Conservation (phyloP, 176 grass and related monocot species). For the Triticum monococcum region DNA sequence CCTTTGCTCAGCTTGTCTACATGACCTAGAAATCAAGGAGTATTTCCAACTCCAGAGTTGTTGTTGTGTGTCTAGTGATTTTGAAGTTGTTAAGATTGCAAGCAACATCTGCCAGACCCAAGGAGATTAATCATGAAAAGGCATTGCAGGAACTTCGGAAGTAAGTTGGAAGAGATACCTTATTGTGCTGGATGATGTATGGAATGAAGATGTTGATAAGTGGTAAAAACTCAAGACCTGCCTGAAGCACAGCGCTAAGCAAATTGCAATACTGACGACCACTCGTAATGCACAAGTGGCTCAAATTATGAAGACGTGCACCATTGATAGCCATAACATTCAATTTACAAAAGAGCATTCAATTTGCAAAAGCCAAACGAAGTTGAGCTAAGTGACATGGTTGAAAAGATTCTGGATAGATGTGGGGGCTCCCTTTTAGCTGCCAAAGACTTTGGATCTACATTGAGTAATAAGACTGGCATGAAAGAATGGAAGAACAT, state of each 20-base stretch:
- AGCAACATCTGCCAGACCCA: background rate
- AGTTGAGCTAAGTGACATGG: background rate
- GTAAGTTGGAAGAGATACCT: slow-evolving; percentile 9
- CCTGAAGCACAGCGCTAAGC: background rate
- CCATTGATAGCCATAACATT: background rate
- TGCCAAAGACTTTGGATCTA: background rate
- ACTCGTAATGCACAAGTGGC: slow-evolving; percentile 5
- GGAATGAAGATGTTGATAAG: background rate
- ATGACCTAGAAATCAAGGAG: too few species aligned
- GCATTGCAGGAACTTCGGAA: background rate
- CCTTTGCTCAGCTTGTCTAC: too few species aligned
- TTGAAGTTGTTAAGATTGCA: background rate
- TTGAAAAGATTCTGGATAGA: background rate
- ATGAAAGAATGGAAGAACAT: too few species aligned
- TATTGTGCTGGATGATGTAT: slow-evolving; percentile 46
- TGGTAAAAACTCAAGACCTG: slow-evolving; percentile 30
- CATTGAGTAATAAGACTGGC: too few species aligned
- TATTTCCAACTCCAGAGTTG: too few species aligned
- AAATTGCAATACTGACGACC: slow-evolving; percentile 31
- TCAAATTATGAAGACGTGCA: background rate
- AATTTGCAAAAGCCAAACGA: background rate
- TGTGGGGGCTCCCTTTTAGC: slow-evolving; percentile 27
- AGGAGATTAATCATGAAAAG: background rate
- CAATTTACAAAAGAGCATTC: slow-evolving; percentile 32
- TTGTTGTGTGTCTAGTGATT: too few species aligned